Evolutionary conservation across 176 grass and related monocot genomes (phyloP).

Genomic region (Aegilops bicornis): DNA sequence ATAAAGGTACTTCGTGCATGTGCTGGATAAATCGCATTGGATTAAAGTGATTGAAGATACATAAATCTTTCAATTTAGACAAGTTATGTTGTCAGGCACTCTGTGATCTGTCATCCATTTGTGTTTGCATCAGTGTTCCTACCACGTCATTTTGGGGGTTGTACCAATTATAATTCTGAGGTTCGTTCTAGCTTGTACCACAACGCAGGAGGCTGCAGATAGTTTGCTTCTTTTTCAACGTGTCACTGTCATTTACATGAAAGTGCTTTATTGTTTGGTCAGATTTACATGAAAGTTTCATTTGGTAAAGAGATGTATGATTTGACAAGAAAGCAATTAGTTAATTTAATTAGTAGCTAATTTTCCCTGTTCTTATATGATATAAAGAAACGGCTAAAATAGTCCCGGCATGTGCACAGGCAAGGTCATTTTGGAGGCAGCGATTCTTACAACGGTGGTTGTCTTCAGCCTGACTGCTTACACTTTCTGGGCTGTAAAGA

Average conservation of each 20-base stretch:
- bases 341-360: neutral
- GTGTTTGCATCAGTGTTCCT: neutral
- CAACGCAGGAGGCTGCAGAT: neutral
- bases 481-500: too few relatives aligned
- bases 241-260: neutral
- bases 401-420: too few relatives aligned
- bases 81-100: neutral
- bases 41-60: slow-evolving; percentile 1
- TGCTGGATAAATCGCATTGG: neutral
- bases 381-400: neutral
- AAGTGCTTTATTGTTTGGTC: neutral
- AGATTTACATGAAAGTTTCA: neutral
- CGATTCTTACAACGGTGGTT: too few relatives aligned
- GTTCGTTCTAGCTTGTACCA: neutral
- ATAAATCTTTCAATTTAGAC: neutral
- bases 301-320: neutral
- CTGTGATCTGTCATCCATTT: slow-evolving; percentile 4
- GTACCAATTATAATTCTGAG: neutral
- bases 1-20: neutral
- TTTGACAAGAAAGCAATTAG: neutral
- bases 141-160: neutral
- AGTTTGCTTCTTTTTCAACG: neutral
- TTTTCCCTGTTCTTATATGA: neutral
- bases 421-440: too few relatives aligned
- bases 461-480: too few relatives aligned